These are phyloP conservation scores for Russula emetica DNA, from an alignment of 768 basidiomycete species.

Conservation along the genomic window DNA sequence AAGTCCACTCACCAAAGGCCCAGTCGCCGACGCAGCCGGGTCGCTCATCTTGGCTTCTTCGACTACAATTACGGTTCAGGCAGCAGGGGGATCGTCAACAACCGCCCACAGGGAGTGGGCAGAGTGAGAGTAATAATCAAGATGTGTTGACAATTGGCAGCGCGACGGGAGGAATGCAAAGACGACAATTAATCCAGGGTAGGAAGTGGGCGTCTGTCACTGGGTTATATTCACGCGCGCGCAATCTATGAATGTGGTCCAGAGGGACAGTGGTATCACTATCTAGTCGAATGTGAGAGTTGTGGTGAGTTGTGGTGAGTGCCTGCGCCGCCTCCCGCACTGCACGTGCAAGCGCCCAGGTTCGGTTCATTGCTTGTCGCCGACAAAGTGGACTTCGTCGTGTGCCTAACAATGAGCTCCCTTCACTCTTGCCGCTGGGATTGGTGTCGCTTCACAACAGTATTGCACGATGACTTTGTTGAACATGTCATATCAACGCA, in stretches of 20 bases:
- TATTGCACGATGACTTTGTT: conserved; percentile 11
- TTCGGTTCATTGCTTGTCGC: no score
- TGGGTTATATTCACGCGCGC: not conserved
- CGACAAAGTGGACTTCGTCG: not conserved
- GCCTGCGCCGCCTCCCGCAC: not conserved
- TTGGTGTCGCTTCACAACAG: conserved; percentile 23
- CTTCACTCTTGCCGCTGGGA: conserved; percentile 26
- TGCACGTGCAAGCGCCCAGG: not conserved
- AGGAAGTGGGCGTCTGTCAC: conserved; percentile 8
- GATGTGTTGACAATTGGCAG: conserved; percentile 3
- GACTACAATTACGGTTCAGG: not conserved
- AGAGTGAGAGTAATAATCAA: conserved; percentile 4
- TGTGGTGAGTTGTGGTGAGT: not conserved
- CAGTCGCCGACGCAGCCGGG: not conserved
- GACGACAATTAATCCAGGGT: not conserved
- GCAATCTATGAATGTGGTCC: not conserved
- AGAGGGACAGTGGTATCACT: not conserved
- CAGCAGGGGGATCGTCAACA: not conserved
- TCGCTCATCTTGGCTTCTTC: conserved; percentile 12
- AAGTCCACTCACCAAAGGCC: conserved; percentile 6
- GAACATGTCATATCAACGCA: conserved; percentile 18
- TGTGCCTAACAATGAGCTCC: conserved; percentile 5
- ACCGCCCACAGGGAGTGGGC: not conserved
- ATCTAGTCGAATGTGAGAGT: not conserved
- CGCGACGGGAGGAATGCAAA: not conserved